phyloP scores from a whole-genome alignment of 805 yeast species.

The Maudiozyma turicensis region DNA sequence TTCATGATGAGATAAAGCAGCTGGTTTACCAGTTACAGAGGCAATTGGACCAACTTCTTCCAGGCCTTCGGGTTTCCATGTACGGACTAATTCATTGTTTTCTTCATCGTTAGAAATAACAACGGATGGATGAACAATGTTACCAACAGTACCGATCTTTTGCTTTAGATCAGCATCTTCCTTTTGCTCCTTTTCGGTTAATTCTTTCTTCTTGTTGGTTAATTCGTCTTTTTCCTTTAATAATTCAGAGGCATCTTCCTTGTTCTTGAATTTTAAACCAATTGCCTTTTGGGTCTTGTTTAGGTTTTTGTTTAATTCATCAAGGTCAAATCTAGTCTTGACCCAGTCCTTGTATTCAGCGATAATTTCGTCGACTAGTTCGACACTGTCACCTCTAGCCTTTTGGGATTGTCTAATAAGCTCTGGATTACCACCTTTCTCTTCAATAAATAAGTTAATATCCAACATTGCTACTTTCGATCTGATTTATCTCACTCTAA shows the following conservation, averaged over 20 bases:
- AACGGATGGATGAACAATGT: conserved; percentile 87
- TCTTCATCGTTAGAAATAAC: conserved; percentile 83
- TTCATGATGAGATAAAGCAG: conserved; percentile 88
- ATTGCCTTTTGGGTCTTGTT: conserved; percentile 89
- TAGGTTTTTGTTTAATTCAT: conserved; percentile 77
- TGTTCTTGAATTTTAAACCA: conserved; percentile 85
- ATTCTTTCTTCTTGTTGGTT: conserved; percentile 56
- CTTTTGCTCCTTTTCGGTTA: conserved; percentile 60
- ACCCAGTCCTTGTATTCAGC: conserved; percentile 89
- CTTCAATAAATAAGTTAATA: conserved; percentile 82
- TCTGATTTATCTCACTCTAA: neutral
- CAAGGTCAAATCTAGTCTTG: conserved; percentile 78
- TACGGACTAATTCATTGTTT: conserved; percentile 76
- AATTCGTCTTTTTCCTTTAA: conserved; percentile 72
- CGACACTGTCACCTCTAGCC: conserved; percentile 92
- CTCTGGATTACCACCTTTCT: conserved; percentile 95
- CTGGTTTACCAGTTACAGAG: conserved; percentile 67
- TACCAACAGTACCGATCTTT: conserved; percentile 88
- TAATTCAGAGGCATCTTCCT: conserved; percentile 86
- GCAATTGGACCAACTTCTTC: conserved; percentile 53
- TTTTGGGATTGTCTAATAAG: conserved; percentile 76
- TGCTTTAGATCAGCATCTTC: conserved; percentile 65
- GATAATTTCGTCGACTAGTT: conserved; percentile 91
- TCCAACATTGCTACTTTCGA: conserved; percentile 60
- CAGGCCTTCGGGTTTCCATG: conserved; percentile 76